Percentiles rank a stretch among this genome's conserved stretches.
Evolutionary conservation across 2,329 filamentous ascomycete species (phyloP).

Genomic region (Aspergillus brasiliensis): DNA sequence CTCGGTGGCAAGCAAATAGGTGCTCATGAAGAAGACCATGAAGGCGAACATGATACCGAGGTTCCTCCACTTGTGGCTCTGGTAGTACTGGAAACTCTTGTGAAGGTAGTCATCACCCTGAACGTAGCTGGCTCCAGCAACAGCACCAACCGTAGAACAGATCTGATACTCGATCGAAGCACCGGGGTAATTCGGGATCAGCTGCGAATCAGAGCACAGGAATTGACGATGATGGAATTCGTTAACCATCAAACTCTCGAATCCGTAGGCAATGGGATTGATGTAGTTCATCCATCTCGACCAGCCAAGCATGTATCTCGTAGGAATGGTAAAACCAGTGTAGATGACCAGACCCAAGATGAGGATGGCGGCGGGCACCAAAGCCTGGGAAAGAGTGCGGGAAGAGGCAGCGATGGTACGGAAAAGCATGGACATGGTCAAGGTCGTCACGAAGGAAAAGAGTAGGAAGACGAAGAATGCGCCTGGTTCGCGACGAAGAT

Average conservation of each 20-base stretch:
- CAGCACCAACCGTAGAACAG: conserved; percentile 63
- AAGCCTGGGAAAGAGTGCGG: conserved; percentile 62
- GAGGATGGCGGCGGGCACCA: conserved; percentile 58
- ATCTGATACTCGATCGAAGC: conserved; percentile 46
- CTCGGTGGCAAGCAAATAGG: conserved; percentile 68
- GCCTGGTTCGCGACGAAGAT: conserved; percentile 71
- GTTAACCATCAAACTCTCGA: conserved; percentile 79
- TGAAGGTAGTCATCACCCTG: conserved; percentile 61
- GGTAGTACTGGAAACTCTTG: conserved; percentile 59
- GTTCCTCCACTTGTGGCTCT: conserved; percentile 66
- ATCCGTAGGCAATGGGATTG: conserved; percentile 77
- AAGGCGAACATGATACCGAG: conserved; percentile 70
- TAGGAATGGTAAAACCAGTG: conserved; percentile 51
- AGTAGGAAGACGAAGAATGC: conserved; percentile 86
- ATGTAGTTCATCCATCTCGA: conserved; percentile 82
- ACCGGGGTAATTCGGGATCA: conserved; percentile 49
- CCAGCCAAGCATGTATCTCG: conserved; percentile 71
- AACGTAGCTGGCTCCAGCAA: conserved; percentile 55
- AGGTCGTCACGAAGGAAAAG: conserved; percentile 70
- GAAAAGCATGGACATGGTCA: conserved; percentile 87
- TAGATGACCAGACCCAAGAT: conserved; percentile 50
- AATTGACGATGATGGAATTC: conserved; percentile 73
- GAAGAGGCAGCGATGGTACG: conserved; percentile 77
- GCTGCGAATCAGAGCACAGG: conserved; percentile 40
- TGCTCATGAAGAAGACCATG: conserved; percentile 61